Base-by-base conservation (phyloP, 2,329 filamentous ascomycete species). In the Paecilomyces dactylethromorphus region DNA sequence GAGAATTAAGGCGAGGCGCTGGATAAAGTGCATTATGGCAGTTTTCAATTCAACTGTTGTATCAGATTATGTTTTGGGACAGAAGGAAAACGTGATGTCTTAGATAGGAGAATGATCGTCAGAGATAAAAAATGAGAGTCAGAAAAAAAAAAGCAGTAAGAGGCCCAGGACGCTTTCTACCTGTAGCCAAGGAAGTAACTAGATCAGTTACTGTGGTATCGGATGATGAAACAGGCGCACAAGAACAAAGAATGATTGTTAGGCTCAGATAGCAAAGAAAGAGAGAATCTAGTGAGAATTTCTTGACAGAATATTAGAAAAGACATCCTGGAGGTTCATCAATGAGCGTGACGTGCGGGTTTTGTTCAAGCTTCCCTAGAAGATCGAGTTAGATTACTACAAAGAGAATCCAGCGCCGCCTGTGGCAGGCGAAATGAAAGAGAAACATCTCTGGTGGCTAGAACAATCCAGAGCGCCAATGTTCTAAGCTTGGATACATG, bases 1-100 rank as follows among this genome's bases (percentile, higher is more conserved):
- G 26, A 59, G 18, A 13, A 63, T 51, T 15, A 66, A 24, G 1
- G 61, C 35, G 7, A 45, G 50, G 55, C 33, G 45, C 59, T 58
- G 31, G 51, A 58, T 55, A 50, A 22, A 58, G 52, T 59, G 49
- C 66, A 69, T 68, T 18, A 56, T 61, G 60, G 54, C 21, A 56
- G 50, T 29, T 24, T 29, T 26, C 10, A 26, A 10, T 15, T 13
- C 7, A n/a, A 13, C 26, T 52, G 18, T 3, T 24, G 10, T 52
- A 21, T 18, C 15, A 45, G 39, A 45, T 7, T 45, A 26, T 13
- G 21, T 52, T 15, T 24, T 24, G 26, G n/a, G 1, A 26, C 50
- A 24, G 18, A 52, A 8, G 50, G 50, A 52, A 24, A 13, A 13
- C 24, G 21, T 10, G 24, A 26, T 29, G 15, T 52, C 24, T 52